phyloP scores from a whole-genome alignment of 2,329 filamentous ascomycete genomes.

The Exophiala aquamarina region DNA sequence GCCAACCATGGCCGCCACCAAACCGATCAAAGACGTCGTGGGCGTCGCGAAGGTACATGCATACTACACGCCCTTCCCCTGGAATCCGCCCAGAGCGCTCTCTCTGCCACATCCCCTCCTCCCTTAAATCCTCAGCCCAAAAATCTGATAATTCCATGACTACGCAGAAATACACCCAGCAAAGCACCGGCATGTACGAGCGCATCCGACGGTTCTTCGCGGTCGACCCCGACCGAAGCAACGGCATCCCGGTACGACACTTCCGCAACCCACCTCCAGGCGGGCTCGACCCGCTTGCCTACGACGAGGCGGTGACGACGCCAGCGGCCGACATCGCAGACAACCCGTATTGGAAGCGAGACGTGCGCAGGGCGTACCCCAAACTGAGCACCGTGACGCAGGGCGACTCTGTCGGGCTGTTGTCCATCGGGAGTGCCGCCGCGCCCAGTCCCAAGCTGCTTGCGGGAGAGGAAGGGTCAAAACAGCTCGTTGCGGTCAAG shows the following conservation, averaged over 20 bases:
- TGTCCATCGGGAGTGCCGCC: conserved; percentile 79
- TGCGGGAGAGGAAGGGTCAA: conserved; percentile 70
- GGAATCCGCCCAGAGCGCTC: not conserved
- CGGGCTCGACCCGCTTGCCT: conserved; percentile 65
- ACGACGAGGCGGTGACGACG: conserved; percentile 78
- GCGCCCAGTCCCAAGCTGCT: conserved; percentile 74
- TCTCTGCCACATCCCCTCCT: not conserved
- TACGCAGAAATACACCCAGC: conserved; percentile 87
- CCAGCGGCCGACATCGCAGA: conserved; percentile 87
- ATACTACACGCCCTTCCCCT: not conserved
- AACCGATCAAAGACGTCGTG: conserved; percentile 23
- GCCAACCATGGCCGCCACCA: conserved; percentile 5
- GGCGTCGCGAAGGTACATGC: conserved; percentile 17
- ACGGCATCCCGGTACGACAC: conserved; percentile 89
- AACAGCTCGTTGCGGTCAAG: conserved; percentile 73
- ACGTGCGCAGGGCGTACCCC: conserved; percentile 79
- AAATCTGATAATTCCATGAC: not conserved
- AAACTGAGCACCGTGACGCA: conserved; percentile 77
- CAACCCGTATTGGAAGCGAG: conserved; percentile 96
- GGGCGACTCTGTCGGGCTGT: conserved; percentile 78
- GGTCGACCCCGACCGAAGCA: conserved; percentile 84
- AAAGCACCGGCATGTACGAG: conserved; percentile 88
- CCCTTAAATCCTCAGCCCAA: not conserved
- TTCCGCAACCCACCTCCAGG: conserved; percentile 86
- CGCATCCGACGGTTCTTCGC: conserved; percentile 73